Evolutionary conservation across 441 rosid species (phyloP).

Genomic region (Erodium moschatum): DNA sequence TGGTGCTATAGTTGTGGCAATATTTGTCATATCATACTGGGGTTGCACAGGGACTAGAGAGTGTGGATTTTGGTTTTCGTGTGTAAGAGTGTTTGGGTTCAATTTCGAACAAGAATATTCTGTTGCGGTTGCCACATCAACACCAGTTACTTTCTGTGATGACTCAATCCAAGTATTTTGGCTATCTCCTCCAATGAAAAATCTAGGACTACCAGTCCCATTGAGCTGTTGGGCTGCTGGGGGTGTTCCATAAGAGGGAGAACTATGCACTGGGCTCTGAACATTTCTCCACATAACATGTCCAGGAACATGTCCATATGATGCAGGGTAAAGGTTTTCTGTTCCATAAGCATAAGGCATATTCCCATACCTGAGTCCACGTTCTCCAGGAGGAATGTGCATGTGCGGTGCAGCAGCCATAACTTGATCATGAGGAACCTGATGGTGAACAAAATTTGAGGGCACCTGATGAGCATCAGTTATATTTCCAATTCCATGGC

Average conservation of each 20-base stretch:
- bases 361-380: slow-evolving; percentile 43
- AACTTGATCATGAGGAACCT: slow-evolving; percentile 49
- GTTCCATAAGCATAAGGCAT: slow-evolving; percentile 47
- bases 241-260: slow-evolving; percentile 41
- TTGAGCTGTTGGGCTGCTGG: slow-evolving; percentile 40
- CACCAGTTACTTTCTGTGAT: slow-evolving; percentile 42
- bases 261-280: slow-evolving; percentile 43
- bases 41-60: slow-evolving; percentile 30
- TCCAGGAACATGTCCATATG: slow-evolving; percentile 54
- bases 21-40: slow-evolving; percentile 27
- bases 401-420: slow-evolving; percentile 32
- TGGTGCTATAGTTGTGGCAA: slow-evolving; percentile 23
- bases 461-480: slow-evolving; percentile 43
- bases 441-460: slow-evolving; percentile 36
- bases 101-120: slow-evolving; percentile 9
- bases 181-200: slow-evolving; percentile 25
- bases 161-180: slow-evolving; percentile 44
- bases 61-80: slow-evolving; percentile 30
- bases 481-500: slow-evolving; percentile 35
- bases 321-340: slow-evolving; percentile 39
- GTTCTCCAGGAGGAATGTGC: slow-evolving; percentile 46
- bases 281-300: slow-evolving; percentile 57
- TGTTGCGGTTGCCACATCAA: slow-evolving; percentile 36
- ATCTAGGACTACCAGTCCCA: slow-evolving; percentile 39
- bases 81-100: slow-evolving; percentile 28